Base-by-base conservation (phyloP, 495 filamentous ascomycete species). In the Neurospora terricola region DNA sequence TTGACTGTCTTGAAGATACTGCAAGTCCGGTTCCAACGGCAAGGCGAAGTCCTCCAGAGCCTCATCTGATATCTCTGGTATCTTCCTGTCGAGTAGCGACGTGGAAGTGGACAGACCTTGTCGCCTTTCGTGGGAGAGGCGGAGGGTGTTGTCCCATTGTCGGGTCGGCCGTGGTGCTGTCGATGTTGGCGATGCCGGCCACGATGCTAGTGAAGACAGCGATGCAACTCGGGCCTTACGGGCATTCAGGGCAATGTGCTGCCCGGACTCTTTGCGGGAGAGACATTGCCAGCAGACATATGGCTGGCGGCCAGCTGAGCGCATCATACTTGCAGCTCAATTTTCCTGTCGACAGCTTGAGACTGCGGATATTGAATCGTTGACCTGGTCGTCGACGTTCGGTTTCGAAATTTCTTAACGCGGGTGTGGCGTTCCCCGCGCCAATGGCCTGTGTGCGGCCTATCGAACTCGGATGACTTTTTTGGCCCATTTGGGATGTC, bases 261-360 rank as follows among this genome's bases (percentile, higher is more conserved):
- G 54, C 36, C 54, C 14, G 23, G 38, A 48, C 34, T 68, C 70
- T 27, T 27, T 70, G 62, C 18, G 73, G 34, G 71, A 48, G 23
- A 79, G 72, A 74, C 78, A 80, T 40, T 76, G 72, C 79, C 78
- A 81, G 75, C 79, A 81, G 45, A 80, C 74, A 75, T 81, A 81
- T n/a, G 72, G 71, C 68, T 73, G 78, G 54, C 71, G 72, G 72
- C 72, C 72, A 18, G 42, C 48, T 40, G 75, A 71, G 72, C 79
- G 79, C 71, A 80, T 54, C 79, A 80, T 81, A 34, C 27, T 66
- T 66, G 54, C 54, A 66, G 54, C 54, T 34, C 27, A 66, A 5
- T 66, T 14, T 30, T 9, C 9, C 12, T 30, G 54, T 34, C 54
- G 54, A 62, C 12, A 18, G 23, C 6, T 71, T 73, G 69, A 45